Evolutionary conservation across 441 rosid genomes (phyloP).

Genomic region (Populus hybrid): DNA sequence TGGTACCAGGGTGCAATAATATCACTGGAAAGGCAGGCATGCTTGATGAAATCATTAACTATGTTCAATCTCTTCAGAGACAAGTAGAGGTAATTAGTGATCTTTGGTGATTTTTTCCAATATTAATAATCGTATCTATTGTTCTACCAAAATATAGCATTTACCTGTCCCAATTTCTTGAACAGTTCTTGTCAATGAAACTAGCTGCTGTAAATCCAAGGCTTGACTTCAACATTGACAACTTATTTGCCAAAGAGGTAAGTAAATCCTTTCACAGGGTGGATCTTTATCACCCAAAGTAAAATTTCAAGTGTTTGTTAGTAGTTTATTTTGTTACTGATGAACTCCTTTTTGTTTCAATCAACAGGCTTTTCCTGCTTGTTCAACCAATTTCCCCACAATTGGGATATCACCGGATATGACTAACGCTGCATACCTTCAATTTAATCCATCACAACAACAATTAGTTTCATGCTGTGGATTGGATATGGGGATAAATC

Average conservation of each 20-base stretch:
- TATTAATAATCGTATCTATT: neutral
- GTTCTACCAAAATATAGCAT: neutral
- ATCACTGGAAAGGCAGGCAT: conserved; percentile 78
- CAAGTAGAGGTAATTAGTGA: conserved; percentile 64
- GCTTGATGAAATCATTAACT: conserved; percentile 88
- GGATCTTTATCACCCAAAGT: neutral
- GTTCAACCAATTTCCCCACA: conserved; percentile 39
- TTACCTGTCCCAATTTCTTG: neutral
- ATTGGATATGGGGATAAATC: conserved; percentile 37
- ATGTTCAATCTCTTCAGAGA: conserved; percentile 75
- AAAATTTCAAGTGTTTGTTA: neutral
- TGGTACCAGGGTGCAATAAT: conserved; percentile 79
- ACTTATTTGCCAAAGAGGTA: conserved; percentile 53
- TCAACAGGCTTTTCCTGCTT: conserved; percentile 45
- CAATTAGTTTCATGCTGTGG: conserved; percentile 41
- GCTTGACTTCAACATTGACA: conserved; percentile 48
- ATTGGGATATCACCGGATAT: conserved; percentile 49
- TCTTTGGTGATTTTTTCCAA: neutral
- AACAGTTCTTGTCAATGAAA: conserved; percentile 76
- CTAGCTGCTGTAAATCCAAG: conserved; percentile 61
- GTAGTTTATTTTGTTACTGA: neutral
- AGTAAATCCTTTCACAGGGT: neutral
- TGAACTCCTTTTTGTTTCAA: conserved; percentile 10
- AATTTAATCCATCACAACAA: conserved; percentile 49
- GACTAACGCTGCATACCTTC: conserved; percentile 51